Conservation (phyloP, 495 filamentous ascomycete genomes). For the Neurospora tetrasperma region DNA sequence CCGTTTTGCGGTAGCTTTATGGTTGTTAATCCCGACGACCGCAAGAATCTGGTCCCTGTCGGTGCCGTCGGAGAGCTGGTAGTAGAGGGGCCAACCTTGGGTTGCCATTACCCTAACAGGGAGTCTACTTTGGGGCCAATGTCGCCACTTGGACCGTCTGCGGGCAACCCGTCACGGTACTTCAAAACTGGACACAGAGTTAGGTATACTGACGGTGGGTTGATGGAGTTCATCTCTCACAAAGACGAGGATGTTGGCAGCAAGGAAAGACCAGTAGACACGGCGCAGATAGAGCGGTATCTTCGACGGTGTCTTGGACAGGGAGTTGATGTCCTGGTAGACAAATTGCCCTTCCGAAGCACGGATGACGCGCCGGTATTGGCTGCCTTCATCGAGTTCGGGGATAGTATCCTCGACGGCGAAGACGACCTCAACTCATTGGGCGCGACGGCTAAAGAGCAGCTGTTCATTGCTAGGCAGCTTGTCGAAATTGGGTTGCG, state of each 20-base stretch:
- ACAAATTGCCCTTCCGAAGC: conserved; percentile 31
- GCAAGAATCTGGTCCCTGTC: conserved; percentile 34
- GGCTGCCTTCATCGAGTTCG: conserved; percentile 36
- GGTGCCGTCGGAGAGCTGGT: conserved; percentile 40
- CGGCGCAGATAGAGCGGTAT: conserved; percentile 33
- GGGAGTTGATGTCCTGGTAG: conserved; percentile 35
- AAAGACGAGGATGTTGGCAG: conserved; percentile 20
- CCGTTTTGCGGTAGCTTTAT: conserved; percentile 35
- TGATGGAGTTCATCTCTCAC: conserved; percentile 34
- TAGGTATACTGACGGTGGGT: conserved; percentile 32
- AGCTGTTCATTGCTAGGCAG: conserved; percentile 29
- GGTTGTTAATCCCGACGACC: conserved; percentile 40
- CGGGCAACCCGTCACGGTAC: conserved; percentile 14
- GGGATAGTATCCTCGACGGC: conserved; percentile 24
- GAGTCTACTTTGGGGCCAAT: conserved; percentile 19
- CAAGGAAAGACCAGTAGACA: conserved; percentile 23
- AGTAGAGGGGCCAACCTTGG: conserved; percentile 36
- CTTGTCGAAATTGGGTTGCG: conserved; percentile 28
- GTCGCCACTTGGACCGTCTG: conserved; percentile 13
- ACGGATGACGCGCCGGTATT: conserved; percentile 24
- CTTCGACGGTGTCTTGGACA: conserved; percentile 35
- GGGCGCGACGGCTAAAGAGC: conserved; percentile 24
- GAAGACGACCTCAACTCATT: conserved; percentile 24
- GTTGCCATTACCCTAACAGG: conserved; percentile 22
- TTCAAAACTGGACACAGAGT: conserved; percentile 36